Conservation (phyloP, 2,329 filamentous ascomycete genomes). For the Blumeria hordei region DNA sequence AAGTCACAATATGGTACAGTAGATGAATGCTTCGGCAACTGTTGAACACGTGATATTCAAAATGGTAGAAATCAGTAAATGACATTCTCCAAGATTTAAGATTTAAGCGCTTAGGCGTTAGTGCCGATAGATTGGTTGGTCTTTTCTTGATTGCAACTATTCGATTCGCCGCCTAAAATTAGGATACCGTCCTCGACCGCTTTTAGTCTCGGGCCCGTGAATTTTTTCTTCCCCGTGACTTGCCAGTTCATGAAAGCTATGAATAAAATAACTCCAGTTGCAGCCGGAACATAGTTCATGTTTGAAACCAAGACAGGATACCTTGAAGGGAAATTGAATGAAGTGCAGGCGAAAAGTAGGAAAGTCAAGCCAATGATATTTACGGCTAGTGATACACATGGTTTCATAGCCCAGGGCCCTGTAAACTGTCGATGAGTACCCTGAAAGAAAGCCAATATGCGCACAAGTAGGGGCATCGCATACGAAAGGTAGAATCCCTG, state of each 20-base stretch:
- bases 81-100: too few species aligned
- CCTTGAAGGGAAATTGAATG: conserved; percentile 28
- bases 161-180: too few species aligned
- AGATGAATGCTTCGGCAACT: too few species aligned
- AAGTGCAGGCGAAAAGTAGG: conserved; percentile 27
- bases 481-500: conserved; percentile 35
- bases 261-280: conserved; percentile 27
- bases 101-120: too few species aligned
- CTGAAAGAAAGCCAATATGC: conserved; percentile 22
- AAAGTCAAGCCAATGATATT: conserved; percentile 27
- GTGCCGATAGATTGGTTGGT: too few species aligned
- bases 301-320: conserved; percentile 26
- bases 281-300: conserved; percentile 34
- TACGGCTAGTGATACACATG: conserved; percentile 15
- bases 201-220: conserved; percentile 20
- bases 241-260: conserved; percentile 26
- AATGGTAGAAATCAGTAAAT: too few species aligned
- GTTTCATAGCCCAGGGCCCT: conserved; percentile 19
- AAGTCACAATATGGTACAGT: too few species aligned
- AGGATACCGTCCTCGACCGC: not conserved
- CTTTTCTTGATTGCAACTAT: too few species aligned
- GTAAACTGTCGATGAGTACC: conserved; percentile 17
- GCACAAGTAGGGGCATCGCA: conserved; percentile 26
- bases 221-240: conserved; percentile 23
- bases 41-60: too few species aligned